A percentile compares a stretch with the other conserved stretches of the same genome.
These are phyloP conservation scores for Calycina herbarum DNA, from an alignment of 2,329 filamentous ascomycete genomes.

Conservation along the genomic window DNA sequence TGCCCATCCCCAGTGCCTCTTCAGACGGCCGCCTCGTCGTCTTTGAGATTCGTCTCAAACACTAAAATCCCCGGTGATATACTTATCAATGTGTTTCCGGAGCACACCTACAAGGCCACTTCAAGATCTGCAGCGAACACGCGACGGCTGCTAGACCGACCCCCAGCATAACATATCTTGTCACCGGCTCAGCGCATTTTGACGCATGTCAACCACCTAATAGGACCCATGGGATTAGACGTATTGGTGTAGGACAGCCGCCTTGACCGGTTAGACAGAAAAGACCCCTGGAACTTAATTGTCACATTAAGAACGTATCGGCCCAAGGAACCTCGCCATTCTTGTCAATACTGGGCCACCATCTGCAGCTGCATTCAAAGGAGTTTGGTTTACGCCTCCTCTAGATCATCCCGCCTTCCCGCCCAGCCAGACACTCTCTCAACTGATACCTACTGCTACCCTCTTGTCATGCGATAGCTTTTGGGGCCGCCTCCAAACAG, in stretches of 20 bases:
- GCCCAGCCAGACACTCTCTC: slow-evolving; percentile 14
- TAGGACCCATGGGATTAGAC: slow-evolving; percentile 24
- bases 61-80: neutral
- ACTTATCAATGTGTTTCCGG: slow-evolving; percentile 17
- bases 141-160: slow-evolving; percentile 11
- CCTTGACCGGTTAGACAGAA: slow-evolving; percentile 22
- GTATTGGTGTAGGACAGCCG: slow-evolving; percentile 30
- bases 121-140: slow-evolving; percentile 18
- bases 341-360: slow-evolving; percentile 8
- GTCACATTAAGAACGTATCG: slow-evolving; percentile 19
- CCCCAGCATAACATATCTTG: slow-evolving; percentile 16
- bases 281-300: slow-evolving; percentile 24
- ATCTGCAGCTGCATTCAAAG: slow-evolving; percentile 8
- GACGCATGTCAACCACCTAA: slow-evolving; percentile 27
- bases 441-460: slow-evolving; percentile 15
- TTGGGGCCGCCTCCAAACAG: neutral
- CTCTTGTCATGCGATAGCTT: slow-evolving; percentile 21
- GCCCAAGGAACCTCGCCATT: slow-evolving; percentile 20
- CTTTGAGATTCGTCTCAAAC: neutral
- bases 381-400: slow-evolving; percentile 11
- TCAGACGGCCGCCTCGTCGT: slow-evolving; percentile 2
- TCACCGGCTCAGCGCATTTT: slow-evolving; percentile 20
- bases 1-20: neutral
- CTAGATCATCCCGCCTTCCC: slow-evolving; percentile 2
- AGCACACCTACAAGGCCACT: slow-evolving; percentile 10